Evolutionary conservation across 306 rosid species (phyloP).

Genomic region (Sindora glabra): DNA sequence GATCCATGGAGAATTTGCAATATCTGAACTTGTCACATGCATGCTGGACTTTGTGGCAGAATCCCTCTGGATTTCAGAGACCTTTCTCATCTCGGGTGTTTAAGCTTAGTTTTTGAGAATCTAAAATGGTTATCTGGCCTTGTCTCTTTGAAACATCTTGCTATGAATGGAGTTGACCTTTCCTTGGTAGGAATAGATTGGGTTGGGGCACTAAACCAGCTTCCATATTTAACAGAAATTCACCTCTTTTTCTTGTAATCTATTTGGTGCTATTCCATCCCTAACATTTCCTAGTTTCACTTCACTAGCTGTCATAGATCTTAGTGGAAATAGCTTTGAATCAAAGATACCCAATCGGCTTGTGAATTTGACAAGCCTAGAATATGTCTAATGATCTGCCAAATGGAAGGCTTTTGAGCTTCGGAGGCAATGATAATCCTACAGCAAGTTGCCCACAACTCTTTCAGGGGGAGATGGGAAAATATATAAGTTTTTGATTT

Average conservation of each 20-base stretch:
- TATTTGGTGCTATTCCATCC: slow-evolving; percentile 18
- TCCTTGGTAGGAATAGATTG: slow-evolving; percentile 25
- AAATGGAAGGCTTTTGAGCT: slow-evolving; percentile 10
- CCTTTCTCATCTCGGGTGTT: slow-evolving; percentile 15
- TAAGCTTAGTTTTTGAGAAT: not conserved
- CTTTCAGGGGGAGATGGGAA: slow-evolving; percentile 27
- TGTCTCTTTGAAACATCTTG: slow-evolving; percentile 31
- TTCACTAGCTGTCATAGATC: slow-evolving; percentile 30
- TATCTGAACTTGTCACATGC: slow-evolving; percentile 28
- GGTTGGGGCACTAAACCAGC: slow-evolving; percentile 16
- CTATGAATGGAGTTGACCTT: slow-evolving; percentile 26
- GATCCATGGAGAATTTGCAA: slow-evolving; percentile 29
- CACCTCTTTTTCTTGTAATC: slow-evolving; percentile 7
- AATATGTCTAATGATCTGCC: slow-evolving; percentile 19
- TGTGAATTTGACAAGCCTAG: slow-evolving; percentile 26
- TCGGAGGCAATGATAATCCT: slow-evolving; percentile 9
- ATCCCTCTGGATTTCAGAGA: slow-evolving; percentile 30
- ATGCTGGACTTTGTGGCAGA: slow-evolving; percentile 24
- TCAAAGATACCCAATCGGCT: slow-evolving; percentile 40
- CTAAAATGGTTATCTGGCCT: slow-evolving; percentile 27
- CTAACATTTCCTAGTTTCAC: slow-evolving; percentile 19
- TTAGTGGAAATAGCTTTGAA: slow-evolving; percentile 3
- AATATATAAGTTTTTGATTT: slow-evolving; percentile 13
- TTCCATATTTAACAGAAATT: slow-evolving; percentile 26
- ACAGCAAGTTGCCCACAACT: slow-evolving; percentile 36